Conservation (phyloP, 169 alveolate genomes). For the Babesia bigemina region DNA sequence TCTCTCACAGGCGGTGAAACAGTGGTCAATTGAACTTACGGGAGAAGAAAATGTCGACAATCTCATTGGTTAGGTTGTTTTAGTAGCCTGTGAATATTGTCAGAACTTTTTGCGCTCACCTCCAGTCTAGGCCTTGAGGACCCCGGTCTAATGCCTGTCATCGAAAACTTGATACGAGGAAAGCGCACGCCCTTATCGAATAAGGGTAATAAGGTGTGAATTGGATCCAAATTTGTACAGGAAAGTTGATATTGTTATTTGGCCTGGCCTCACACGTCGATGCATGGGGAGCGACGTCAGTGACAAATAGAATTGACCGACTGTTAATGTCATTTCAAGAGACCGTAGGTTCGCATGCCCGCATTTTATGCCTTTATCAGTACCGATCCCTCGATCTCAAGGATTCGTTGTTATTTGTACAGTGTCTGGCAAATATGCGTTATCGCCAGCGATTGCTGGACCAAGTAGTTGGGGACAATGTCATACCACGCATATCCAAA, state of each 20-base stretch:
- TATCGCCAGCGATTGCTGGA: slow-evolving; percentile 20
- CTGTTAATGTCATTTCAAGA: not conserved
- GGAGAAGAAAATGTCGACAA: slow-evolving; percentile 3
- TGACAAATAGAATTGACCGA: not conserved
- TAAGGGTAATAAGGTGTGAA: not conserved
- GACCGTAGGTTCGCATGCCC: not conserved
- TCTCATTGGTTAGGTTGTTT: slow-evolving; percentile 9
- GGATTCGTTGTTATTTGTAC: slow-evolving; percentile 16
- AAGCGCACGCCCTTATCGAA: not conserved
- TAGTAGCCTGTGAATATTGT: not conserved
- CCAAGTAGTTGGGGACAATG: slow-evolving; percentile 3
- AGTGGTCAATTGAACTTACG: not conserved
- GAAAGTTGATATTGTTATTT: slow-evolving; percentile 1
- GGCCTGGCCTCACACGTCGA: slow-evolving; percentile 10
- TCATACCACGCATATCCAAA: slow-evolving; percentile 24
- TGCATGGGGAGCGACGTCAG: not conserved
- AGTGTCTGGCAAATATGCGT: slow-evolving; percentile 9
- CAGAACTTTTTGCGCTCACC: slow-evolving; percentile 21
- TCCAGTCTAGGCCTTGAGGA: slow-evolving; percentile 15
- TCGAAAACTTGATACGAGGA: not conserved
- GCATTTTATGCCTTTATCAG: not conserved
- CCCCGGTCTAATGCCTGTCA: not conserved
- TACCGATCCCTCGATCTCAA: slow-evolving; percentile 22
- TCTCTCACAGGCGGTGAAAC: not conserved
- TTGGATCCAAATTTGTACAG: not conserved